Conservation (phyloP, 1,284 basidiomycete species). For the Tausonia pullulans region DNA sequence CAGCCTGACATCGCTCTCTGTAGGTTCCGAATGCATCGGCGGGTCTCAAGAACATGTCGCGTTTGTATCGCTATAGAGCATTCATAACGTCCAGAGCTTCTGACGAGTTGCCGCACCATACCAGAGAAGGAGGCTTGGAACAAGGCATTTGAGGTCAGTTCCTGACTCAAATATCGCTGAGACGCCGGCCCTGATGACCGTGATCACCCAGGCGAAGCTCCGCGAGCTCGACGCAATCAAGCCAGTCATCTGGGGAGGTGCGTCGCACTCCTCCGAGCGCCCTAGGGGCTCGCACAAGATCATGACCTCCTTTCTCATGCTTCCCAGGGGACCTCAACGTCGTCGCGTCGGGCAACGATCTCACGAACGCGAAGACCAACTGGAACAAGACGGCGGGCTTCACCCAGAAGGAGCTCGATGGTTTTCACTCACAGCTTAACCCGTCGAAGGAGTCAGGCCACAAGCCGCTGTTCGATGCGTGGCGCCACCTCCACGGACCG, state of each 20-base stretch:
- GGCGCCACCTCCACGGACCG: constrained; percentile 11
- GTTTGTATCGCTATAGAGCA: no score
- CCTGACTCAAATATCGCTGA: no score
- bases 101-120: no score
- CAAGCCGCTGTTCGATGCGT: constrained; percentile 13
- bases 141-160: neutral
- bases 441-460: constrained; percentile 10
- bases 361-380: constrained; percentile 1
- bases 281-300: neutral
- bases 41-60: constrained; percentile 9
- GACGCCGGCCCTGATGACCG: no score
- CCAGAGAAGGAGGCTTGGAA: constrained; percentile 15
- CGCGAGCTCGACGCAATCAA: constrained; percentile 8
- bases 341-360: constrained; percentile 5
- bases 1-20: neutral
- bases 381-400: constrained; percentile 11
- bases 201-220: neutral
- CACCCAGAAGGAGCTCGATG: constrained; percentile 1
- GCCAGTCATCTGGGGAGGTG: constrained; percentile 15
- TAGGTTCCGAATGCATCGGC: constrained; percentile 11
- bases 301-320: neutral
- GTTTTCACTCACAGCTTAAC: constrained; percentile 10
- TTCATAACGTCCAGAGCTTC: no score
- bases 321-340: constrained; percentile 15
- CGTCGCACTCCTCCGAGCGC: neutral